Evolutionary conservation across 2,329 filamentous ascomycete genomes (phyloP).

Genomic region (Penicillium expansum): DNA sequence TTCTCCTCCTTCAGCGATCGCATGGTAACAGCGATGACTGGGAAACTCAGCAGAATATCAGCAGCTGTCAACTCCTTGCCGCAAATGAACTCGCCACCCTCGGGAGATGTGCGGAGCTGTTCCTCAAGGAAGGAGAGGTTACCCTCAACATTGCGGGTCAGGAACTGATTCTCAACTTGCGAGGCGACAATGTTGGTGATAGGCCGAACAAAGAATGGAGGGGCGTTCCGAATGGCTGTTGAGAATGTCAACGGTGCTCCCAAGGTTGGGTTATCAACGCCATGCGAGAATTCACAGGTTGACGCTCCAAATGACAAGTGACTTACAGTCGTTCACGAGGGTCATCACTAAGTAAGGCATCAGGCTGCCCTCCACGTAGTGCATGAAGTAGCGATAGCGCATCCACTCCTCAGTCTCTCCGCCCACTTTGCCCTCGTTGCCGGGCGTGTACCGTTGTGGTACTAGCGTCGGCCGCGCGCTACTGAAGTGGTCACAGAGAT

Average conservation of each 20-base stretch:
- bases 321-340: conserved; percentile 59
- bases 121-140: conserved; percentile 47
- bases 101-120: conserved; percentile 45
- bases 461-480: conserved; percentile 40
- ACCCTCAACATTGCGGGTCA: conserved; percentile 41
- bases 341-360: conserved; percentile 68
- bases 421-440: conserved; percentile 54
- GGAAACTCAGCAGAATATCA: conserved; percentile 50
- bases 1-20: conserved; percentile 35
- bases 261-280: background rate
- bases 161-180: conserved; percentile 41
- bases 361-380: conserved; percentile 81
- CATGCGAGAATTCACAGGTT: background rate
- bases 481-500: conserved; percentile 69
- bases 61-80: conserved; percentile 45
- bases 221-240: conserved; percentile 22
- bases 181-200: conserved; percentile 57
- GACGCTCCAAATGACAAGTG: background rate
- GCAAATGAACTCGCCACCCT: conserved; percentile 41
- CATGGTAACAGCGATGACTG: conserved; percentile 40
- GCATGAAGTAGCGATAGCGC: conserved; percentile 67
- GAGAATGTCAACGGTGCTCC: background rate
- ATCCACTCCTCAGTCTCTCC: conserved; percentile 61
- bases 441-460: conserved; percentile 51
- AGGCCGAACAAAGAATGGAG: conserved; percentile 68